Base-by-base conservation (phyloP, 2,329 filamentous ascomycete species). In the Colletotrichum cordylinicola region DNA sequence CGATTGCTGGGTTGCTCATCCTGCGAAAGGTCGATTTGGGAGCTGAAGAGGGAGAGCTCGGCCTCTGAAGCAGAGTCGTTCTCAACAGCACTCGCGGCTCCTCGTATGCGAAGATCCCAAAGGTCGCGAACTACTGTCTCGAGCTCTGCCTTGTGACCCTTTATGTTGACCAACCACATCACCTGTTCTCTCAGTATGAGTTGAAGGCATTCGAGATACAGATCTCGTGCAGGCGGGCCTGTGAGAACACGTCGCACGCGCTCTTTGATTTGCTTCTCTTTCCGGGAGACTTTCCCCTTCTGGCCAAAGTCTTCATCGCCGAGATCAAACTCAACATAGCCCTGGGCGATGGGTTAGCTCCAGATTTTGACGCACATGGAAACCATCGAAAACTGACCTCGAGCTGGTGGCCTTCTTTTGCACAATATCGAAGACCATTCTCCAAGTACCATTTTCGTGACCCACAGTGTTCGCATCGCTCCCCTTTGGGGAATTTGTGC, bases 141-240 rank as follows among this genome's bases (percentile, higher is more conserved):
- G 15, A 98, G 88, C 79, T 98, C 94, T 6, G 87, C 83, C 2
- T 93, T 93, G 64, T 97, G 89, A 0, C 90, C 90, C 82, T 93
- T 92, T 8, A 89, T 86, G 27, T 90, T 86, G 16, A 98, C 87
- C 35, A 98, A 87, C 88, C 93, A 96, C 81, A 91, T 85, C 18
- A 95, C 86, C 86, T 98, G 96, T 81, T 94, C 95, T 82, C 96
- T 92, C 33, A 99, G 86, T 64, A 98, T 90, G 37, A 98, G 87
- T 84, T 98, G 96, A 75, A 98, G 91, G 78, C 92, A 94, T 82
- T 98, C 94, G 43, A 98, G 88, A 82, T 95, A 98, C 29, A 98
- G 90, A 77, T 94, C 91, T 78, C 93, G 91, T 16, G 94, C 96
- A 69, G 91, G 89, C 62, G 91, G 87, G 56, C 96, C 96, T 8